A percentile compares a stretch with the other conserved stretches of the same genome.
phyloP scores from a whole-genome alignment of 352 stramenopile genomes.

The Phytopythium mirpurense region DNA sequence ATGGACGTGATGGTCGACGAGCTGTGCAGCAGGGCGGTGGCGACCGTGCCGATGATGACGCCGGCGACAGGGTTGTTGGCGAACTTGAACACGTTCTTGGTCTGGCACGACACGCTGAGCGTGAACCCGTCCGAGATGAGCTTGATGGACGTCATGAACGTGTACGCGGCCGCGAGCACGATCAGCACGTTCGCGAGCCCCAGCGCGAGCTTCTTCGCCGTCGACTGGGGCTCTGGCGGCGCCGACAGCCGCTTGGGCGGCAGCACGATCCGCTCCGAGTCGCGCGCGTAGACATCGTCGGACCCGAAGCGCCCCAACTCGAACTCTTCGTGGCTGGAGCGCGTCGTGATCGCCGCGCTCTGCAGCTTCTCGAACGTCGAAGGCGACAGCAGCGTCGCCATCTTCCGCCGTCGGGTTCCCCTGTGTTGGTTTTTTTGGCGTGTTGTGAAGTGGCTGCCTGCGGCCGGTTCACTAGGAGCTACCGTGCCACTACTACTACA shows the following conservation, averaged over 20 bases:
- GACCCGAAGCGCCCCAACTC: not conserved
- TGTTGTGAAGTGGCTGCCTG: not conserved
- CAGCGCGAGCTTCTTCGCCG: conserved; percentile 7
- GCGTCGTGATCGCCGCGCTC: conserved; percentile 31
- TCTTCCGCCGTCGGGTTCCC: not conserved
- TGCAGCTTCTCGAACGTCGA: conserved; percentile 18
- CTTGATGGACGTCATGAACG: conserved; percentile 79
- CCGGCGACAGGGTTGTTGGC: conserved; percentile 68
- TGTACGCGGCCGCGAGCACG: conserved; percentile 59
- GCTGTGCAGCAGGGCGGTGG: conserved; percentile 66
- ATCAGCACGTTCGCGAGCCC: conserved; percentile 5
- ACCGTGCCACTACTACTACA: no score
- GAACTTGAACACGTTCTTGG: conserved; percentile 67
- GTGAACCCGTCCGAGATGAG: conserved; percentile 74
- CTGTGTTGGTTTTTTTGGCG: not conserved
- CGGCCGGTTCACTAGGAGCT: no score
- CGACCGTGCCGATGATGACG: conserved; percentile 73
- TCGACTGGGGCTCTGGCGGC: not conserved
- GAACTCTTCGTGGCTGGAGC: conserved; percentile 13
- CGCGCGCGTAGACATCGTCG: not conserved
- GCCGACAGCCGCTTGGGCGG: not conserved
- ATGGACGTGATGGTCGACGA: conserved; percentile 83
- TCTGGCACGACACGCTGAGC: conserved; percentile 56
- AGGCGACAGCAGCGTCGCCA: conserved; percentile 15
- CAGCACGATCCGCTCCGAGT: not conserved